Base-by-base conservation (phyloP, 345 rosid genomes). In the Dipteronia sinensis region DNA sequence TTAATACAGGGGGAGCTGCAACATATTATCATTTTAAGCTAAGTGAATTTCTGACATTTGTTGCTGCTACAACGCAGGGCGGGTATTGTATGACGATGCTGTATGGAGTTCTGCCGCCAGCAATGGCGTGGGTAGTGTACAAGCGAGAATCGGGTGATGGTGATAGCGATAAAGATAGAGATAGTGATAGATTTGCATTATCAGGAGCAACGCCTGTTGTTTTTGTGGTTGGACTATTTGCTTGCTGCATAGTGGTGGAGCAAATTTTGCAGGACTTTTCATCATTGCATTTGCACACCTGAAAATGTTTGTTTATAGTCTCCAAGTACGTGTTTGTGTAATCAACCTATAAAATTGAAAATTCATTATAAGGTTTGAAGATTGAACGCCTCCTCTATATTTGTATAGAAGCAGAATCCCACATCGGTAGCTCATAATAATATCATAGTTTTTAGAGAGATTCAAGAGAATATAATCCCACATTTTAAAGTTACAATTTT, bases 51-150 rank as follows among this genome's bases (percentile, higher is more conserved):
- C 22, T 64, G 65, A 63, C 2, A 7, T 31, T 65, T 31, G 59
- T 56, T 5, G 23, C 62, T 56, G 4, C 62, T 20, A 78, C 61
- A 73, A 34, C 59, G 73, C 80, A 88, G 95, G 95, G 92, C 27
- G 93, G 95, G 17, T 89, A 91, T 76, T 85, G 95, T 47, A 89
- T 91, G 95, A 88, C 89, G 1, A 70, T 88, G 87, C 83, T 89
- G 62, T 88, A 87, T 75, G 95, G 91, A 73, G 82, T 91, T 77
- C 91, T 91, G 15, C 92, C 91, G n/a, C 90, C 93, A 7, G 89
- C 87, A 13, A 91, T 91, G 95, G 91, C 91, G 27, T 91, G 88
- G 93, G 86, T 89, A 8, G 76, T 83, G 86, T 71, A 75, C 19
- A 66, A 69, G 38, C 77, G 46, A 70, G 76, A 82, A 67, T 61